Evolutionary conservation across 2,329 filamentous ascomycete species (phyloP).

Genomic region (Cladophialophora immunda): DNA sequence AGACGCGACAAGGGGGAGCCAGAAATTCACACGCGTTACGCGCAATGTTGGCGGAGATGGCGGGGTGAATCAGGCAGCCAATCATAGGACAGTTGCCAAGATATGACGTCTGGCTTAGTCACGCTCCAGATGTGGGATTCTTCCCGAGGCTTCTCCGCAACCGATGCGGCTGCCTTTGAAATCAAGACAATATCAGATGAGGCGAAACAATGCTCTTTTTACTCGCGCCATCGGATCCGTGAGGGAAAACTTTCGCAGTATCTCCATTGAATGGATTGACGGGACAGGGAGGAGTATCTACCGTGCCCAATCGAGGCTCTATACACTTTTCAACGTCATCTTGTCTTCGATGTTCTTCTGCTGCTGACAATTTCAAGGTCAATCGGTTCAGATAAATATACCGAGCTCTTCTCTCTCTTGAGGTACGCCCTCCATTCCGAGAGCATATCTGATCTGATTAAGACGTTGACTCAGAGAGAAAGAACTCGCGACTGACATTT

Average conservation of each 20-base stretch:
- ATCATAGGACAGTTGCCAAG: neutral
- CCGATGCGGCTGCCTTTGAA: slow-evolving; percentile 13
- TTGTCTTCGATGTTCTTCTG: slow-evolving; percentile 15
- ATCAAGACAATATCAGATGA: slow-evolving; percentile 12
- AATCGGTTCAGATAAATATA: slow-evolving; percentile 9
- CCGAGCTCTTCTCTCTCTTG: neutral
- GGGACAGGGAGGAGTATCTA: slow-evolving; percentile 7
- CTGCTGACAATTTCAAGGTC: slow-evolving; percentile 25
- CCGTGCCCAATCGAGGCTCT: neutral
- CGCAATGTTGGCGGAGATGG: slow-evolving; percentile 7
- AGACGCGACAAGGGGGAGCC: slow-evolving; percentile 13
- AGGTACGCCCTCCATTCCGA: neutral
- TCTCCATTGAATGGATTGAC: neutral
- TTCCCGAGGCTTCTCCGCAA: slow-evolving; percentile 13
- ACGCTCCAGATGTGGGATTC: slow-evolving; percentile 4
- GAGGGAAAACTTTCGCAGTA: neutral
- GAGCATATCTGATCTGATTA: neutral
- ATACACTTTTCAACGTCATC: slow-evolving; percentile 13
- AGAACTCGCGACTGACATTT: neutral
- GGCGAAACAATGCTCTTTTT: slow-evolving; percentile 2
- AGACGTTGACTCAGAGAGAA: neutral
- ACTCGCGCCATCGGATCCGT: slow-evolving; percentile 13
- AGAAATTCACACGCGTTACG: slow-evolving; percentile 15
- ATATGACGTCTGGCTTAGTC: slow-evolving; percentile 8
- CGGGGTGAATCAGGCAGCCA: slow-evolving; percentile 8